Evolutionary conservation across 352 stramenopile species (phyloP), one percentile per base, ranked within the genome.

Genomic region (Phytopythium montanum): DNA sequence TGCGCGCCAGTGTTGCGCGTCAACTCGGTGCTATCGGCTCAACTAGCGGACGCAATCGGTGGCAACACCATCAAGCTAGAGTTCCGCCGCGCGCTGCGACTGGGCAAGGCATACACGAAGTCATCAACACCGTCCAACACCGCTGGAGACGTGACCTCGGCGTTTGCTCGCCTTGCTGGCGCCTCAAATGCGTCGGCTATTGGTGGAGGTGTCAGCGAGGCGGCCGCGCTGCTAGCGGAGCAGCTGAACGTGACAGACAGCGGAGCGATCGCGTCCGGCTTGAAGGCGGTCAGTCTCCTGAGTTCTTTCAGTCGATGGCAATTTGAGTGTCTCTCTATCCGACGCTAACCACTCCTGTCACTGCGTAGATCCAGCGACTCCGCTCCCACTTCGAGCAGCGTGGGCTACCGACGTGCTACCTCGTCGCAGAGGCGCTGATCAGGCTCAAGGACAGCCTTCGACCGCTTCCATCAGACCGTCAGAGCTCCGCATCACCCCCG

Each of bases 221-320:
- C 49, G 10, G 29, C 49, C 19, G 19, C 31, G 3, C 49, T 44
- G 29, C 16, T 55, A n/a, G 31, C n/a, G 19, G 7, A 25, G 9
- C 29, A 31, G 13, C 7, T 41, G 7, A n/a, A 12, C 7, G 28
- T 55, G 29, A n/a, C 31, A 2, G 49, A 44, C 29, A 55, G 13
- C 19, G 68, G 53, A 25, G 55, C 70, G 23, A 23, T 68, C 42
- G 41, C 65, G n/a, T 54, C 55, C 8, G 58, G 64, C 26, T 55
- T 79, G 31, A 77, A 82, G 61, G 66, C 68, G 55, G 73, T 79
- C 59, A 50, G 68, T 62, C n/a, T n/a, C 12, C 31, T 25, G 14
- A 9, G 14, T 61, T 21, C 8, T n/a, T 57, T 3, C 3, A 18
- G 14, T 23, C 26, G 2, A 23, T 48, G 13, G 5, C 12, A n/a